A percentile compares a stretch with the other conserved stretches of the same genome.
Evolutionary conservation across 2,329 filamentous ascomycete species (phyloP).

Genomic region (Alternaria solani): DNA sequence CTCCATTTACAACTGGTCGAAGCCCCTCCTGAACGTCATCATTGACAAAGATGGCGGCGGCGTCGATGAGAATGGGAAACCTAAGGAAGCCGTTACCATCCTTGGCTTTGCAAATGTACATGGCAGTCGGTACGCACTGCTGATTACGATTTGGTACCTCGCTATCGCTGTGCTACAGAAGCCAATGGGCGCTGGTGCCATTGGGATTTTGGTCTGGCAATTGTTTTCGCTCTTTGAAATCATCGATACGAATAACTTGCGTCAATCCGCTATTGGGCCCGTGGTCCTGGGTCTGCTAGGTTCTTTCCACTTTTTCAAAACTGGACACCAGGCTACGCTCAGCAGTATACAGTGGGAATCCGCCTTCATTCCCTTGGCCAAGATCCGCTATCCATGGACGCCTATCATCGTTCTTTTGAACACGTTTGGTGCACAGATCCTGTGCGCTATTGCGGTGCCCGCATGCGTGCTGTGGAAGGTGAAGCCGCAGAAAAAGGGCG

Average conservation of each 20-base stretch:
- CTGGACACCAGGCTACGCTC: constrained; percentile 90
- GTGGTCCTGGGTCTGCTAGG: constrained; percentile 86
- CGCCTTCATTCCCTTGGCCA: constrained; percentile 87
- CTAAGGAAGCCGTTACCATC: constrained; percentile 69
- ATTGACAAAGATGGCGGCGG: constrained; percentile 36
- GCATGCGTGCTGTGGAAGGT: constrained; percentile 90
- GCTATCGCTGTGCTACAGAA: constrained; percentile 85
- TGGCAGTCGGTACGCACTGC: constrained; percentile 85
- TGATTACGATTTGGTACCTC: constrained; percentile 79
- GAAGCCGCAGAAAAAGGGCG: constrained; percentile 69
- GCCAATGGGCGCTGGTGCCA: constrained; percentile 88
- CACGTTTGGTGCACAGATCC: constrained; percentile 86
- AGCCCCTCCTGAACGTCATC: constrained; percentile 81
- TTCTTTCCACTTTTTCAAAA: constrained; percentile 96
- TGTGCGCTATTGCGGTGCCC: constrained; percentile 81
- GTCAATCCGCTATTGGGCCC: constrained; percentile 79
- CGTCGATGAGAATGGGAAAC: constrained; percentile 29
- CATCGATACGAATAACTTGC: constrained; percentile 67
- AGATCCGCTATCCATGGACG: constrained; percentile 87
- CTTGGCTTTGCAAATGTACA: constrained; percentile 94
- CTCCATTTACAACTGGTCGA: constrained; percentile 83
- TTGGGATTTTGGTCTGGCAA: constrained; percentile 86
- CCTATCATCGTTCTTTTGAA: constrained; percentile 84
- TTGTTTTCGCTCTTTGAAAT: constrained; percentile 78
- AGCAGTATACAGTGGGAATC: constrained; percentile 94